Conservation (phyloP, 2,329 filamentous ascomycete genomes). For the Fusarium odoratissimum region DNA sequence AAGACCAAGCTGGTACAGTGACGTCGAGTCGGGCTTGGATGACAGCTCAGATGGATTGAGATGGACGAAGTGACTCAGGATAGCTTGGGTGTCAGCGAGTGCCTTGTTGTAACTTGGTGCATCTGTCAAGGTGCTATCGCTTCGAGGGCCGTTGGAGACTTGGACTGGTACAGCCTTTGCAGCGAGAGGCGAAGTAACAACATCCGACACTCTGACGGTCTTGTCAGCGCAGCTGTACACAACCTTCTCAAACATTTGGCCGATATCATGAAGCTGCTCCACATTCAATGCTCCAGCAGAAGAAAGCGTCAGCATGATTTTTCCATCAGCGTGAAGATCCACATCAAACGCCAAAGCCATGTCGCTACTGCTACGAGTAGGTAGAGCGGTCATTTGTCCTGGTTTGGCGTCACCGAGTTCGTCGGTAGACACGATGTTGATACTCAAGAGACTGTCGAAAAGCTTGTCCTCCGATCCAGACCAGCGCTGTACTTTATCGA, state of each 20-base stretch:
- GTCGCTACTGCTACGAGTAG: slow-evolving; percentile 12
- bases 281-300: not conserved
- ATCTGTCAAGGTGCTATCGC: accelerated
- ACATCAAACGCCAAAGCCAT: slow-evolving; percentile 21
- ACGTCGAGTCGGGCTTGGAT: slow-evolving; percentile 3
- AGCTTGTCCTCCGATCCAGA: slow-evolving; percentile 13
- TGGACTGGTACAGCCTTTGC: accelerated
- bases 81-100: not conserved
- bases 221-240: not conserved
- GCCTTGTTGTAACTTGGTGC: not conserved
- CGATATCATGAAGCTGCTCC: not conserved
- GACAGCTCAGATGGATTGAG: not conserved
- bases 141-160: accelerated
- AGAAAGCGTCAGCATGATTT: not conserved
- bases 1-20: slow-evolving; percentile 12
- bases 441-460: slow-evolving; percentile 21
- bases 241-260: slow-evolving; percentile 2
- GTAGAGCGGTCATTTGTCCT: slow-evolving; percentile 7
- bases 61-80: not conserved
- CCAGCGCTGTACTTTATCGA: slow-evolving; percentile 20
- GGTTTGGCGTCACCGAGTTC: accelerated
- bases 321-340: slow-evolving; percentile 16
- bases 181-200: not conserved
- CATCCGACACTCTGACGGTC: not conserved
- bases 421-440: not conserved